Conservation (phyloP, 257 asterid species). For the Ophiorrhiza pumila region DNA sequence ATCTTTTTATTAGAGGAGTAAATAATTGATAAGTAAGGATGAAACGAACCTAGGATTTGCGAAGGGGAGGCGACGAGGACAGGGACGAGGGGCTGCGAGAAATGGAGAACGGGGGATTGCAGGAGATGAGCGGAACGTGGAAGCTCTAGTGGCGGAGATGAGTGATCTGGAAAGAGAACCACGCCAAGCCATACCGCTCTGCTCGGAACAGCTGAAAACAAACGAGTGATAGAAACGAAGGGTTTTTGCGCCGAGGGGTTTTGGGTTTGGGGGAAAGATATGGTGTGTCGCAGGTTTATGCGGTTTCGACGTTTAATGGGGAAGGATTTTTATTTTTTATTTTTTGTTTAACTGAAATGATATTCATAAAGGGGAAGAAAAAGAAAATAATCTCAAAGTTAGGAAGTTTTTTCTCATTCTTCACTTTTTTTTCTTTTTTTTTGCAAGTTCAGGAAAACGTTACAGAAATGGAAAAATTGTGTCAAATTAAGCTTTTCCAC, state of each 20-base stretch:
- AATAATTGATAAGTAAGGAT: neutral
- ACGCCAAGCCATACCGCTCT: conserved; percentile 78
- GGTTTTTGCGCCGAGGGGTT: conserved; percentile 19
- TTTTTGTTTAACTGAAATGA: neutral
- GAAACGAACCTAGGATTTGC: conserved; percentile 63
- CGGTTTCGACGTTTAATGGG: neutral
- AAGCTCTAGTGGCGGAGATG: conserved; percentile 57
- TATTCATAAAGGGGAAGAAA: neutral
- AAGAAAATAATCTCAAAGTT: neutral
- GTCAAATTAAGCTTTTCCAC: too few relatives aligned
- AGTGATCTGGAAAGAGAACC: conserved; percentile 78
- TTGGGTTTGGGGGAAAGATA: neutral
- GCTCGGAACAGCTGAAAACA: neutral
- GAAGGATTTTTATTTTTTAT: neutral
- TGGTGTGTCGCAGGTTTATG: neutral
- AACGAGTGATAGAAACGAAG: neutral
- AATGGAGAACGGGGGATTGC: conserved; percentile 53
- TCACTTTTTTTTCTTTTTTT: too few relatives aligned
- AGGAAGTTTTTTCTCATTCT: too few relatives aligned
- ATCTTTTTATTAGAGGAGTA: neutral
- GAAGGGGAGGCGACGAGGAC: conserved; percentile 67
- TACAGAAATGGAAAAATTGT: too few relatives aligned
- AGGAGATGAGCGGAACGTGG: conserved; percentile 73
- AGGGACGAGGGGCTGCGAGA: conserved; percentile 49
- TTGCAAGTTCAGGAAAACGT: too few relatives aligned